These are phyloP conservation scores for Dothistroma septosporum DNA, from an alignment of 2,329 filamentous ascomycete genomes.

Conservation along the genomic window DNA sequence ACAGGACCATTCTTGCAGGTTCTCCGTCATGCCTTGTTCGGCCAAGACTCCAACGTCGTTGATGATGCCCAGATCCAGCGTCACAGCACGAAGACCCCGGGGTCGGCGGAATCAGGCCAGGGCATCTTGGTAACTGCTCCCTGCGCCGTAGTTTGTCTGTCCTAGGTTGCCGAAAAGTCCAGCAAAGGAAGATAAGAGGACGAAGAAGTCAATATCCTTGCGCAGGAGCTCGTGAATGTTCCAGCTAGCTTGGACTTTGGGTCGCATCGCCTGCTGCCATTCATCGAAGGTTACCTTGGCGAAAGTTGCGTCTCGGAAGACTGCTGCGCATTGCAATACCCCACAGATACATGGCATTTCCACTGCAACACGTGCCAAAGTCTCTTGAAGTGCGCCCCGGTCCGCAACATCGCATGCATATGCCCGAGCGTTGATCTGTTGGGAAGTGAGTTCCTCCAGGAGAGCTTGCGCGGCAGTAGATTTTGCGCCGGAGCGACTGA, in stretches of 20 bases:
- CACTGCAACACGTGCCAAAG: too few species aligned
- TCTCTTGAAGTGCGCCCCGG: too few species aligned
- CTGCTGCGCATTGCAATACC: slow-evolving; percentile 40
- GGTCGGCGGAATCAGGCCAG: slow-evolving; percentile 27
- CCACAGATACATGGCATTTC: slow-evolving; percentile 40
- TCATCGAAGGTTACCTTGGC: slow-evolving; percentile 25
- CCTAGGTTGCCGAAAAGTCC: slow-evolving; percentile 24
- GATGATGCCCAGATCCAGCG: slow-evolving; percentile 33
- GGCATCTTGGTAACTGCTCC: slow-evolving; percentile 37
- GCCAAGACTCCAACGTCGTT: slow-evolving; percentile 30
- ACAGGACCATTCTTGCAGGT: too few species aligned
- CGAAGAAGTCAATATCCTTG: slow-evolving; percentile 31
- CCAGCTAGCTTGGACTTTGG: slow-evolving; percentile 31
- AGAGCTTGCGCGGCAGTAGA: slow-evolving; percentile 17
- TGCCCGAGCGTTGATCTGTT: too few species aligned
- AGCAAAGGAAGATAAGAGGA: slow-evolving; percentile 26
- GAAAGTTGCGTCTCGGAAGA: slow-evolving; percentile 24
- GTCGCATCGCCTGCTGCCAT: slow-evolving; percentile 5
- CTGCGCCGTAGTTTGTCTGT: slow-evolving; percentile 42
- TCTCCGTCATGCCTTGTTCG: too few species aligned
- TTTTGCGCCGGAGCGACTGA: slow-evolving; percentile 13
- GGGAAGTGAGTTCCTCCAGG: slow-evolving; percentile 12
- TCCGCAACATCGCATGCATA: too few species aligned
- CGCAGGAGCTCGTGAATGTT: slow-evolving; percentile 25
- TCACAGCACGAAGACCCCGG: slow-evolving; percentile 23